These are phyloP conservation scores for Aspergillus bridgeri DNA, from an alignment of 495 filamentous ascomycete genomes.

Conservation along the genomic window DNA sequence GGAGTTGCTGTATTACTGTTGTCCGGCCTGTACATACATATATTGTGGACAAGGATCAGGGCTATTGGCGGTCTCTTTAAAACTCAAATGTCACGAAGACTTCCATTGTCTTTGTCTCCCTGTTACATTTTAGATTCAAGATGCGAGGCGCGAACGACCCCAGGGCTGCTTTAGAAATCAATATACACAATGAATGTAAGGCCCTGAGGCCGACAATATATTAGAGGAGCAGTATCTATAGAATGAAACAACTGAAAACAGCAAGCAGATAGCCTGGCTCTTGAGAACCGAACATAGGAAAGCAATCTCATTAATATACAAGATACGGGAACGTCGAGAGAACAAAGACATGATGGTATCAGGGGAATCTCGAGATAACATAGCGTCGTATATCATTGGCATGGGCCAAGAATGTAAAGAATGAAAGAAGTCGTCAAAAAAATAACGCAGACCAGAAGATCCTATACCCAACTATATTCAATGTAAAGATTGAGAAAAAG, in stretches of 20 bases:
- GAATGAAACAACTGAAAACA: background rate
- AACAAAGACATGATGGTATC: slow-evolving; percentile 6
- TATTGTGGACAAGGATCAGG: no score
- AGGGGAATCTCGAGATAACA: slow-evolving; percentile 4
- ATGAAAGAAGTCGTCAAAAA: background rate
- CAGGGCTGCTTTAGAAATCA: no score
- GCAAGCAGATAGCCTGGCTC: background rate
- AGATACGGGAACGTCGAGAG: background rate
- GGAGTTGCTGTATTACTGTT: no score
- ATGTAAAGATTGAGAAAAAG: background rate
- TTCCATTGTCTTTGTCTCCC: no score
- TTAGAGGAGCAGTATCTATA: background rate
- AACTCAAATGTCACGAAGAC: no score
- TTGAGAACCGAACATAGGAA: background rate
- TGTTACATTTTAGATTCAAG: no score
- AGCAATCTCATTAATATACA: background rate
- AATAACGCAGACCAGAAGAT: background rate
- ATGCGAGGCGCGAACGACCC: no score
- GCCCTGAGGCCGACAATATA: background rate
- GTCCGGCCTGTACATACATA: no score
- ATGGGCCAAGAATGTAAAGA: background rate
- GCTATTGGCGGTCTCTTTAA: no score
- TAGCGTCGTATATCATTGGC: slow-evolving; percentile 14
- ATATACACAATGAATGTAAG: background rate
- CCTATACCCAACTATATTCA: background rate